Base-by-base conservation (phyloP, 2,329 filamentous ascomycete species). In the Talaromyces sp. region DNA sequence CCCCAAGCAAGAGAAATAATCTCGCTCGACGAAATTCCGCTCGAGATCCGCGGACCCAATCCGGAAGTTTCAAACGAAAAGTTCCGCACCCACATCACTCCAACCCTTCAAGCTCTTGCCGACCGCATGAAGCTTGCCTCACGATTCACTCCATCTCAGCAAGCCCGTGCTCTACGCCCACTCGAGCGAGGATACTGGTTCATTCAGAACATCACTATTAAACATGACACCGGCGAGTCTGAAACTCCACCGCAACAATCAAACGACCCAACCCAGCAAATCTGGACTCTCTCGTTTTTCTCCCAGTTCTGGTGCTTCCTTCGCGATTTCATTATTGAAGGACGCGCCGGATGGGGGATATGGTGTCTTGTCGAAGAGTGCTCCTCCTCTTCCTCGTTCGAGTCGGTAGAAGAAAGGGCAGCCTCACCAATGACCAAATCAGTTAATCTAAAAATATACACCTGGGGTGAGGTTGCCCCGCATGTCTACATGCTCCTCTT, bases 111-210 rank as follows among this genome's bases (percentile, higher is more conserved):
- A 9, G 79, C 82, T 65, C 77, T 91, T 1, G 81, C 81, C 2
- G 71, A 75, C 0, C 79, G 82, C n/a, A 76, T 84, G 28, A 78
- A 83, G 17, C 75, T 87, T 4, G 65, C 75, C 0, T 79, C 78
- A 2, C 81, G 82, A 3, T 91, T 84, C 72, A 78, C 73, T 4
- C 86, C 88, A 0, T 65, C 68, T 5, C 64, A 74, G 1, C 79
- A 84, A 57, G 75, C 75, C 1, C 79, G 88, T 4, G 70, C 73
- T 0, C 75, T 89, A 1, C 75, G 81, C 2, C 74, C 76, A 0
- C 83, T 88, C 42, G 92, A 96, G 72, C 82, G 93, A 17, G 93
- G 92, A 0, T 87, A 90, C 73, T 97, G 93, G 93, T 73, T 80
- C 2, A 68, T 96, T 4, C 58, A 67, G 68, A 27, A 70, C 67